phyloP scores from a whole-genome alignment of 2,329 filamentous ascomycete genomes.

The Epichloe sibirici region DNA sequence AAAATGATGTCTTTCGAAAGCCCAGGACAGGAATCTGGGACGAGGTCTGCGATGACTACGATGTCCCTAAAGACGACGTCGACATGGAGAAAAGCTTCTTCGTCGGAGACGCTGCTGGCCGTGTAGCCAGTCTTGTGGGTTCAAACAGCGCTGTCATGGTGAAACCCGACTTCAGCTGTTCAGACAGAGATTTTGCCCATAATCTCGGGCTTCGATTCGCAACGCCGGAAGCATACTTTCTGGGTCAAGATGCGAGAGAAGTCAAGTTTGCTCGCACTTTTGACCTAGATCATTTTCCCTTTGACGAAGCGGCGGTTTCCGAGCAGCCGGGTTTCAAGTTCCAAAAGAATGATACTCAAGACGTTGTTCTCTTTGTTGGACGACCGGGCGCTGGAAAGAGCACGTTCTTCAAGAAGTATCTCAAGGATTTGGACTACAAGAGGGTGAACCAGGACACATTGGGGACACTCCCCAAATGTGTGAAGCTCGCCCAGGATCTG shows the following conservation, averaged over 20 bases:
- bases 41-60: conserved; percentile 45
- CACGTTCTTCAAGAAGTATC: conserved; percentile 69
- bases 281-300: conserved; percentile 49
- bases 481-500: conserved; percentile 58
- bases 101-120: conserved; percentile 73
- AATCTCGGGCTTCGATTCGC: conserved; percentile 72
- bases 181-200: conserved; percentile 67
- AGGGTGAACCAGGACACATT: conserved; percentile 84
- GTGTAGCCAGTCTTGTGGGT: conserved; percentile 28
- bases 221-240: conserved; percentile 89
- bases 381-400: conserved; percentile 87
- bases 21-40: conserved; percentile 84
- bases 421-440: conserved; percentile 68
- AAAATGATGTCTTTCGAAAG: conserved; percentile 72
- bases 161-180: conserved; percentile 51
- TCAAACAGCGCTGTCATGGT: conserved; percentile 12
- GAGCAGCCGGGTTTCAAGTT: conserved; percentile 27
- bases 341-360: conserved; percentile 51
- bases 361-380: conserved; percentile 78
- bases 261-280: conserved; percentile 55
- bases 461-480: conserved; percentile 58
- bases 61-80: conserved; percentile 43
- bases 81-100: conserved; percentile 66
- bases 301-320: conserved; percentile 18
- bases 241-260: conserved; percentile 48